A percentile compares a stretch with the other conserved stretches of the same genome.
phyloP scores from a whole-genome alignment of 2,329 filamentous ascomycete genomes.

The Cercospora nicotianae region DNA sequence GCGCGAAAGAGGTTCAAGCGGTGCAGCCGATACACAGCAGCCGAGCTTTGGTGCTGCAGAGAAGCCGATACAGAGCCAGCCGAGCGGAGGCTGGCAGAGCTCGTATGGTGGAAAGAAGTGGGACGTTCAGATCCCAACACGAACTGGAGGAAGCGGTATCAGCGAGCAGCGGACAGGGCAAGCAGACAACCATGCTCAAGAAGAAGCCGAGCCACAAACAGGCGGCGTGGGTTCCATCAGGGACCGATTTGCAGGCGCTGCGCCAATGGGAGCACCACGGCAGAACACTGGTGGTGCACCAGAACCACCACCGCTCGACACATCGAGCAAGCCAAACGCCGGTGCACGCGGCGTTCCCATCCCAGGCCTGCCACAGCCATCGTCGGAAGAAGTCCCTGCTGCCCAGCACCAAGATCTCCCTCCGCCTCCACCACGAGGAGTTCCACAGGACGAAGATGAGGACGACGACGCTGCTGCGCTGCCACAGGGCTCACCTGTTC shows the following conservation, averaged over 20 bases:
- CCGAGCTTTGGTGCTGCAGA: slow-evolving; percentile 37
- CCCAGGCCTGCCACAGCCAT: slow-evolving; percentile 69
- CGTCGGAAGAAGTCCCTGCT: slow-evolving; percentile 53
- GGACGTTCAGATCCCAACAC: slow-evolving; percentile 75
- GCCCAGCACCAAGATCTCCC: slow-evolving; percentile 53
- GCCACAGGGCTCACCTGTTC: slow-evolving; percentile 70
- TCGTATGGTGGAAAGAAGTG: slow-evolving; percentile 87
- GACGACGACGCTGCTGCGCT: slow-evolving; percentile 42
- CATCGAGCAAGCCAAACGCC: slow-evolving; percentile 66
- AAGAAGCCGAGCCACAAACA: slow-evolving; percentile 52
- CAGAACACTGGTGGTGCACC: slow-evolving; percentile 44
- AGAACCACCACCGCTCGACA: slow-evolving; percentile 64
- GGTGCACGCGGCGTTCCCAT: slow-evolving; percentile 67
- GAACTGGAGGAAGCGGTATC: slow-evolving; percentile 63
- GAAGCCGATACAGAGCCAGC: slow-evolving; percentile 63
- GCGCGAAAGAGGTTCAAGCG: slow-evolving; percentile 63
- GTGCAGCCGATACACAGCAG: slow-evolving; percentile 52
- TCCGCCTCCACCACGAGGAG: slow-evolving; percentile 45
- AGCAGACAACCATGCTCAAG: slow-evolving; percentile 44
- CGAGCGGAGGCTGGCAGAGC: slow-evolving; percentile 88
- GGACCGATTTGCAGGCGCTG: slow-evolving; percentile 78
- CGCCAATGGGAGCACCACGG: slow-evolving; percentile 64
- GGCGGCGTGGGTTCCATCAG: slow-evolving; percentile 72
- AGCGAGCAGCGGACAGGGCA: slow-evolving; percentile 65
- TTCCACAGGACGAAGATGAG: slow-evolving; percentile 34